Percentiles rank a stretch among this genome's conserved stretches.
Conservation (phyloP, 2,329 filamentous ascomycete species). For the Leptosphaerulina australis region DNA sequence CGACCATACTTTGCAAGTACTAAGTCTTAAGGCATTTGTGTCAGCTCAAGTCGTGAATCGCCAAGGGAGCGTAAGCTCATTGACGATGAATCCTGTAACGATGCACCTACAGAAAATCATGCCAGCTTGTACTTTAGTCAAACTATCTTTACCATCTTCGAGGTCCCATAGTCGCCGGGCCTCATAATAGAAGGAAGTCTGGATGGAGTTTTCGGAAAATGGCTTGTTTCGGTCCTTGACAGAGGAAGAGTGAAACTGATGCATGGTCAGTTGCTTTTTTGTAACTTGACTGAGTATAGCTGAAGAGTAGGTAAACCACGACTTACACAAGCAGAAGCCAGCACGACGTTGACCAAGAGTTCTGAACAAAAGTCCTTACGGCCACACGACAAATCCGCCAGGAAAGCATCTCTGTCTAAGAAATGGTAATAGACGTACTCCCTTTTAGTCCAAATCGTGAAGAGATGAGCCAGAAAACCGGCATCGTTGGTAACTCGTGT, state of each 20-base stretch:
- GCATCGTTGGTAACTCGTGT: slow-evolving; percentile 31
- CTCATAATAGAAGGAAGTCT: slow-evolving; percentile 39
- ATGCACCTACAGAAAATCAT: slow-evolving; percentile 34
- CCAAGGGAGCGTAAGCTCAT: too few species aligned
- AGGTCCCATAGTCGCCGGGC: slow-evolving; percentile 38
- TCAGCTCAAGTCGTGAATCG: too few species aligned
- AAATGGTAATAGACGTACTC: slow-evolving; percentile 41
- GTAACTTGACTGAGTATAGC: too few species aligned
- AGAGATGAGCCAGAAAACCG: slow-evolving; percentile 28
- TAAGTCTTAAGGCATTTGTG: slow-evolving; percentile 15
- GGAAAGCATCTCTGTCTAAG: slow-evolving; percentile 39
- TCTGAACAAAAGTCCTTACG: slow-evolving; percentile 38
- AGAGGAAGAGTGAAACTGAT: slow-evolving; percentile 33
- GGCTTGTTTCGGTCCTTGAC: slow-evolving; percentile 39
- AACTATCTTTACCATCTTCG: slow-evolving; percentile 28
- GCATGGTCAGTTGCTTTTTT: background rate
- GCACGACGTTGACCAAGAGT: slow-evolving; percentile 38
- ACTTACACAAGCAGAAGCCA: slow-evolving; percentile 42
- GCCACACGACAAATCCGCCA: slow-evolving; percentile 36
- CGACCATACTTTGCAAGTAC: slow-evolving; percentile 41
- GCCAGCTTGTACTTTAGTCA: slow-evolving; percentile 37
- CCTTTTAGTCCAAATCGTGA: slow-evolving; percentile 35
- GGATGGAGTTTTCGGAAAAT: slow-evolving; percentile 31
- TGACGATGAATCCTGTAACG: background rate
- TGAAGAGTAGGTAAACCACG: too few species aligned